These are phyloP conservation scores for Turnera subulata DNA, from an alignment of 345 rosid species.

Conservation along the genomic window DNA sequence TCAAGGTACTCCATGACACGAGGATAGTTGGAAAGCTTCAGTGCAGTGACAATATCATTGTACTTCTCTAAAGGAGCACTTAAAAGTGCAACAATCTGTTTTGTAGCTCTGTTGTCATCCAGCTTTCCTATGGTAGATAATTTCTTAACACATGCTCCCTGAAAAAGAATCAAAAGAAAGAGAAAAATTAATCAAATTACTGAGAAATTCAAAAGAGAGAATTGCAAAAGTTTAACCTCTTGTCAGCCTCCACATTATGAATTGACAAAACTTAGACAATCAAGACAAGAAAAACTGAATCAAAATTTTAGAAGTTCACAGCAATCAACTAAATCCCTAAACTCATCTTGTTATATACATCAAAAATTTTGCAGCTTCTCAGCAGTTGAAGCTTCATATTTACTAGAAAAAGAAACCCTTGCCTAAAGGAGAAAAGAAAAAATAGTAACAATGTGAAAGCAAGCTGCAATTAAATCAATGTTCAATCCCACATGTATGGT, in stretches of 20 bases:
- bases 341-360: neutral
- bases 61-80: slow-evolving; percentile 98
- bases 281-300: no score
- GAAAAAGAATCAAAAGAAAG: slow-evolving; percentile 15
- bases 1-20: slow-evolving; percentile 85
- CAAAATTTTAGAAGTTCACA: neutral
- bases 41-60: slow-evolving; percentile 80
- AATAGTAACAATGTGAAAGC: neutral
- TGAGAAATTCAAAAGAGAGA: slow-evolving; percentile 9
- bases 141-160: slow-evolving; percentile 96
- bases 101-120: slow-evolving; percentile 77
- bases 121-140: slow-evolving; percentile 70
- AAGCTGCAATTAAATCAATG: neutral
- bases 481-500: neutral
- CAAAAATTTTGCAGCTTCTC: neutral
- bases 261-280: no score
- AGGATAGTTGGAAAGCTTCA: slow-evolving; percentile 90
- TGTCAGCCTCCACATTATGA: no score
- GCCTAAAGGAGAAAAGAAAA: neutral
- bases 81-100: slow-evolving; percentile 89
- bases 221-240: no score
- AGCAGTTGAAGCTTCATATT: neutral
- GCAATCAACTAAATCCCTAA: neutral
- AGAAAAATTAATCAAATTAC: neutral
- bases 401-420: neutral